Percentiles rank a stretch among this genome's conserved stretches.
These are phyloP conservation scores for Leccinum fibrillosum DNA, from an alignment of 768 basidiomycete genomes.

Conservation along the genomic window DNA sequence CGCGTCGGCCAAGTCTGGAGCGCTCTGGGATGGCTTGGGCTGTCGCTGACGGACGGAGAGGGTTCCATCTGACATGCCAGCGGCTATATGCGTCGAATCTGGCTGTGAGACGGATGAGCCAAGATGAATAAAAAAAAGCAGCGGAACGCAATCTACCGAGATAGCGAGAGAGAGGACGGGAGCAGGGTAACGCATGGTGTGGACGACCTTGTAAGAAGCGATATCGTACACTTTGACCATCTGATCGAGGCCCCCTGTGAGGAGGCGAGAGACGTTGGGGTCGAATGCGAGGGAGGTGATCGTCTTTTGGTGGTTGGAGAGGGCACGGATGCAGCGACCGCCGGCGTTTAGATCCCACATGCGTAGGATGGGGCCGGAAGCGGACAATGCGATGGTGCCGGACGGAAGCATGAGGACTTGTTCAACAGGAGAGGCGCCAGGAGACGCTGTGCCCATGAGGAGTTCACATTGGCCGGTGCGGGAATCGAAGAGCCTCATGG, in stretches of 20 bases:
- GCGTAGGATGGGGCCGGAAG: constrained; percentile 88
- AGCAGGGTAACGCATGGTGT: constrained; percentile 98
- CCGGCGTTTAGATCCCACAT: constrained; percentile 95
- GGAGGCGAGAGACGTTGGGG: constrained; percentile 66
- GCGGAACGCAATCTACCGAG: constrained; percentile 52
- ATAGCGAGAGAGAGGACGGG: constrained; percentile 87
- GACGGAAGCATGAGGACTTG: constrained; percentile 91
- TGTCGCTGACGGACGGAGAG: constrained; percentile 93
- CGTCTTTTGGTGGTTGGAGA: constrained; percentile 98
- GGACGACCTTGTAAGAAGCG: constrained; percentile 89
- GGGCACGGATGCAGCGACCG: constrained; percentile 81
- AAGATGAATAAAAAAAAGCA: not conserved
- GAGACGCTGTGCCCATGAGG: constrained; percentile 54
- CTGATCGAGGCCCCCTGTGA: constrained; percentile 92
- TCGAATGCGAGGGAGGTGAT: constrained; percentile 88
- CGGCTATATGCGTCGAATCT: constrained; percentile 93
- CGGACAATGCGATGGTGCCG: constrained; percentile 79
- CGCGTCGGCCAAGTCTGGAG: constrained; percentile 35
- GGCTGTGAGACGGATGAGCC: constrained; percentile 49
- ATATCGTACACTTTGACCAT: constrained; percentile 99
- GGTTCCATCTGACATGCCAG: constrained; percentile 97
- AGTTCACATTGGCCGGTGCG: constrained; percentile 84
- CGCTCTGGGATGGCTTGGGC: constrained; percentile 61
- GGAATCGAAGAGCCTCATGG: constrained; percentile 82
- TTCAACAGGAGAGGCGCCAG: constrained; percentile 64